Percentiles rank a stretch among this genome's conserved stretches.
These are phyloP conservation scores for Neurospora sp. DNA, from an alignment of 2,329 filamentous ascomycete species.

Conservation along the genomic window DNA sequence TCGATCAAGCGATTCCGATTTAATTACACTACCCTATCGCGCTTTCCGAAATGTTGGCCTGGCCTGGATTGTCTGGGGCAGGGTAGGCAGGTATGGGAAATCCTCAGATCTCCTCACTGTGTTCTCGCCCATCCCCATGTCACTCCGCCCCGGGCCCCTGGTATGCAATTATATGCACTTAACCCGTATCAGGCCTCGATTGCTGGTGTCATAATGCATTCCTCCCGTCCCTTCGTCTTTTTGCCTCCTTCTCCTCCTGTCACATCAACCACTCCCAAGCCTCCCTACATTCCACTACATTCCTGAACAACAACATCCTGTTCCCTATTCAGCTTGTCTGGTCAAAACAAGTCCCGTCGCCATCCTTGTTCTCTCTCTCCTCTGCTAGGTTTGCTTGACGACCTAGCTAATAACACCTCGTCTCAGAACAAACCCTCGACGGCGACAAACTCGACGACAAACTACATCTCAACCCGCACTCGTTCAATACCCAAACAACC, in stretches of 20 bases:
- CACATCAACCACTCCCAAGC: background rate
- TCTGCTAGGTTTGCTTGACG: background rate
- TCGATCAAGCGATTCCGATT: too few relatives aligned
- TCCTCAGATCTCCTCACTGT: background rate
- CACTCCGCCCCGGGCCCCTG: slow-evolving; percentile 8
- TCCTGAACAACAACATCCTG: slow-evolving; percentile 9
- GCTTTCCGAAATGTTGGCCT: background rate
- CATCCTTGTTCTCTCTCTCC: background rate
- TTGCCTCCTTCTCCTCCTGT: slow-evolving; percentile 3
- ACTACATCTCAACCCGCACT: background rate
- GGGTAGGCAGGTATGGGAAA: background rate
- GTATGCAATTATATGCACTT: slow-evolving; percentile 19
- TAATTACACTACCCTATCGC: background rate
- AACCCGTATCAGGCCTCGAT: slow-evolving; percentile 11
- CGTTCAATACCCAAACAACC: background rate
- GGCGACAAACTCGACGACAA: background rate
- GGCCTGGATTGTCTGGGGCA: background rate
- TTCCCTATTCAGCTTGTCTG: background rate
- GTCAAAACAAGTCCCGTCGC: slow-evolving; percentile 10
- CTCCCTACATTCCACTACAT: slow-evolving; percentile 11
- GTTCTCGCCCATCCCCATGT: background rate
- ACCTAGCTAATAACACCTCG: background rate
- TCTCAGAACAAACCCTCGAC: background rate
- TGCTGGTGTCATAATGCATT: slow-evolving; percentile 13
- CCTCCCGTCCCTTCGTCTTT: slow-evolving; percentile 8